Evolutionary conservation across 441 rosid genomes (phyloP).

Genomic region (Eruca vesicaria): DNA sequence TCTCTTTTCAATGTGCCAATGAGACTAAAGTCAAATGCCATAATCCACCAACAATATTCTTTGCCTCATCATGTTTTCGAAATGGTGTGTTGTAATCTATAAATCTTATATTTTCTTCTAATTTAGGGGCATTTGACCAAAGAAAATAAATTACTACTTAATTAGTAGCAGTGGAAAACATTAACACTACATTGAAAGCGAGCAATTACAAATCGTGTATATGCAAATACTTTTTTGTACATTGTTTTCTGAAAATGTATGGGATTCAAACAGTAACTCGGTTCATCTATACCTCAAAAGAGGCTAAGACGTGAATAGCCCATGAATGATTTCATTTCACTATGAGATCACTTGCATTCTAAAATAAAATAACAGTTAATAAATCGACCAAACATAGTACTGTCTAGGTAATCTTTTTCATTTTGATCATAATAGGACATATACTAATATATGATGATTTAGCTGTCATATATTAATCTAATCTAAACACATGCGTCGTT

Average conservation of each 20-base stretch:
- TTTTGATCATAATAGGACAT: neutral
- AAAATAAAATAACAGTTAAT: neutral
- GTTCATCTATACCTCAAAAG: neutral
- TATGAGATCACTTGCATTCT: neutral
- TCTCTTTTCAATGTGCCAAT: conserved; percentile 39
- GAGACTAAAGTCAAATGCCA: conserved; percentile 34
- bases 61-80: conserved; percentile 27
- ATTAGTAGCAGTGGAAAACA: neutral
- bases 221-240: neutral
- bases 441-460: neutral
- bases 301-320: neutral
- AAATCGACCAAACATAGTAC: neutral
- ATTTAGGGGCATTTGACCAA: neutral
- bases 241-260: neutral
- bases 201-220: neutral
- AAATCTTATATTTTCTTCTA: neutral
- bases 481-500: neutral
- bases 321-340: neutral
- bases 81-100: conserved; percentile 2
- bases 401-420: no score
- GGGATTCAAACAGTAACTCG: neutral
- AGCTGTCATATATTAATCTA: neutral
- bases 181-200: neutral
- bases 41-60: conserved; percentile 31
- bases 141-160: neutral